Conservation (phyloP, 805 yeast genomes). For the Yarrowia bubula region DNA sequence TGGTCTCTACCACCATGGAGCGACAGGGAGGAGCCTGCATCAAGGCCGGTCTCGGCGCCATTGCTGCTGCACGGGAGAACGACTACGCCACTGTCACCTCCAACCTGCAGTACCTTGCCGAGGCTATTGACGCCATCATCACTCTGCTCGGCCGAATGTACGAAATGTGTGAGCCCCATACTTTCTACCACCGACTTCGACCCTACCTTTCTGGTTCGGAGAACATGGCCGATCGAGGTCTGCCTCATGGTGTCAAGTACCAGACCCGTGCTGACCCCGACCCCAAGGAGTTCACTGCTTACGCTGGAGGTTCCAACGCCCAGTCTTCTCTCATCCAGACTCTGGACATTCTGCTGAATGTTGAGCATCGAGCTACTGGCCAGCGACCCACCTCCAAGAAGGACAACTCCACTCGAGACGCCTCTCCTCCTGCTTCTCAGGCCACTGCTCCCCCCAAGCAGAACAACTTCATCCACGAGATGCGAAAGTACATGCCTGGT, state of each 20-base stretch:
- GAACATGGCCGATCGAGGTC: slow-evolving; percentile 83
- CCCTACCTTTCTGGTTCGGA: slow-evolving; percentile 95
- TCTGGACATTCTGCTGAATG: slow-evolving; percentile 70
- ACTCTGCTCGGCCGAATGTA: slow-evolving; percentile 76
- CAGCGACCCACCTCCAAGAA: slow-evolving; percentile 41
- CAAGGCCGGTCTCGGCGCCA: slow-evolving; percentile 63
- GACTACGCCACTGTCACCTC: slow-evolving; percentile 45
- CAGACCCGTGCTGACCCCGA: slow-evolving; percentile 50
- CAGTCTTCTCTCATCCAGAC: slow-evolving; percentile 89
- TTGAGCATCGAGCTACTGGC: slow-evolving; percentile 79
- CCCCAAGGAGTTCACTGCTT: slow-evolving; percentile 48
- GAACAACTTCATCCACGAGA: slow-evolving; percentile 67
- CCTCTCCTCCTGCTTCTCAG: slow-evolving; percentile 33
- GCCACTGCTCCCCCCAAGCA: slow-evolving; percentile 28
- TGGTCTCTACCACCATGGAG: slow-evolving; percentile 85
- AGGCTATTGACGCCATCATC: slow-evolving; percentile 69
- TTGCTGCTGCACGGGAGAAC: slow-evolving; percentile 52
- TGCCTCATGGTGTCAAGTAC: slow-evolving; percentile 74
- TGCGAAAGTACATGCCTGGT: slow-evolving; percentile 89
- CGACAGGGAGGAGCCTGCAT: slow-evolving; percentile 73
- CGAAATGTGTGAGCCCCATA: slow-evolving; percentile 93
- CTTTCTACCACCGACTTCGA: slow-evolving; percentile 79
- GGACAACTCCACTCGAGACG: slow-evolving; percentile 29
- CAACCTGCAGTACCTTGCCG: slow-evolving; percentile 65
- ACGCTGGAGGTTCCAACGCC: slow-evolving; percentile 91